These are phyloP conservation scores for Hericium coralloides DNA, from an alignment of 768 basidiomycete genomes.

Conservation along the genomic window DNA sequence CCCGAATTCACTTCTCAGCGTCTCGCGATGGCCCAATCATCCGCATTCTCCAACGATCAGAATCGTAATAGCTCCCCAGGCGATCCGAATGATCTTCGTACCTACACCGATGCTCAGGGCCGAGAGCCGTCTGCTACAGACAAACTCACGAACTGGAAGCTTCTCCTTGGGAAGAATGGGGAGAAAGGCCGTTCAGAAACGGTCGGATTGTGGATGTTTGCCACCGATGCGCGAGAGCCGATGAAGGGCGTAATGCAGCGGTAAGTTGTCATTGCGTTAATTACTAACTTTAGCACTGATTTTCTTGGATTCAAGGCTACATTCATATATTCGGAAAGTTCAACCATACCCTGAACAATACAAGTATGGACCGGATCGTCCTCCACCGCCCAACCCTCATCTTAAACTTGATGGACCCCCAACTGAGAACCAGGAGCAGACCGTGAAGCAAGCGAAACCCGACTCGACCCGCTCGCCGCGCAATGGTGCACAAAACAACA, in stretches of 20 bases:
- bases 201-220: conserved; percentile 70
- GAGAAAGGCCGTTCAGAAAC: conserved; percentile 51
- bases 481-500: neutral
- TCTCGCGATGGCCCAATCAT: conserved; percentile 21
- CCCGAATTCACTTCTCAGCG: conserved; percentile 50
- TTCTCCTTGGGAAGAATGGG: conserved; percentile 31
- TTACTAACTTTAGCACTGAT: neutral
- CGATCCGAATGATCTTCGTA: conserved; percentile 9
- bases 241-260: conserved; percentile 64
- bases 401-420: conserved; percentile 8
- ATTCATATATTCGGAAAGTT: conserved; percentile 57
- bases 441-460: too few species aligned
- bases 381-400: conserved; percentile 48
- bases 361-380: conserved; percentile 57
- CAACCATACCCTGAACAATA: conserved; percentile 64
- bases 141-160: conserved; percentile 30
- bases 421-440: neutral
- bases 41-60: neutral
- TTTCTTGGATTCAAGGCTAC: conserved; percentile 34
- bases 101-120: conserved; percentile 16
- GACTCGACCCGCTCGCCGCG: neutral
- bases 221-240: conserved; percentile 59
- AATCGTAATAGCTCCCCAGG: neutral
- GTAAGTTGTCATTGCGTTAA: conserved; percentile 25
- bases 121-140: conserved; percentile 23